Evolutionary conservation across 2,329 filamentous ascomycete species (phyloP).

Genomic region (Ceratocystis cacaofunesta): DNA sequence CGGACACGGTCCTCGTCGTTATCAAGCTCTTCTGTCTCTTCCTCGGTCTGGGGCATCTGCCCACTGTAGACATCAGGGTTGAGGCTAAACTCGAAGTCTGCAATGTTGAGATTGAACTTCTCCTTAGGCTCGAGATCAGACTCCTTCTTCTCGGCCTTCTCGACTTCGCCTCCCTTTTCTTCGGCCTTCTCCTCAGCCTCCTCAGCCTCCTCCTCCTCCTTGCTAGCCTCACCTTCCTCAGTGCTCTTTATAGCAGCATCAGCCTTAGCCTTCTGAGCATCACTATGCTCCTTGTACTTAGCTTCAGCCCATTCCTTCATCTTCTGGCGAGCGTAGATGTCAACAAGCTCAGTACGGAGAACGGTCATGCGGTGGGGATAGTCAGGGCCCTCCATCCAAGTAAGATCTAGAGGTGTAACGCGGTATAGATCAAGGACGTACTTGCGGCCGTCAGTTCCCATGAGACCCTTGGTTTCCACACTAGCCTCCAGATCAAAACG

Average conservation of each 20-base stretch:
- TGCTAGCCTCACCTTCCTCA: conserved; percentile 25
- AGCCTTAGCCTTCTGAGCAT: conserved; percentile 23
- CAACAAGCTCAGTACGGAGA: conserved; percentile 75
- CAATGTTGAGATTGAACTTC: conserved; percentile 55
- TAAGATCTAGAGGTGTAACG: conserved; percentile 78
- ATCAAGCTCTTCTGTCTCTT: conserved; percentile 70
- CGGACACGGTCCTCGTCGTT: conserved; percentile 82
- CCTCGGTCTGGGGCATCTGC: conserved; percentile 75
- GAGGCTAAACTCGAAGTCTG: conserved; percentile 71
- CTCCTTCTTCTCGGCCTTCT: conserved; percentile 21
- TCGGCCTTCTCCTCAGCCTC: conserved; percentile 20
- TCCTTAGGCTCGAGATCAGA: conserved; percentile 32
- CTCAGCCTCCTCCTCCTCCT: conserved; percentile 26
- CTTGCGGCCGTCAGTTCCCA: conserved; percentile 90
- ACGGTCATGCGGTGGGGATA: conserved; percentile 98
- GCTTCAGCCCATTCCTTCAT: conserved; percentile 78
- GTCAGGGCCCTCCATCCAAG: conserved; percentile 61
- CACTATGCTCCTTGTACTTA: conserved; percentile 35
- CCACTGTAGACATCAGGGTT: conserved; percentile 95
- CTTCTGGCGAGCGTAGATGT: conserved; percentile 69
- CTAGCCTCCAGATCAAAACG: conserved; percentile 85
- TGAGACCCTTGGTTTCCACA: conserved; percentile 93
- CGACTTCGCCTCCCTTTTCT: conserved; percentile 17
- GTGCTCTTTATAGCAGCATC: conserved; percentile 19
- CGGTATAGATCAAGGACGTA: conserved; percentile 96